These are phyloP conservation scores for Pseudophaeomoniella oleicola DNA, from an alignment of 2,329 filamentous ascomycete species.

Conservation along the genomic window DNA sequence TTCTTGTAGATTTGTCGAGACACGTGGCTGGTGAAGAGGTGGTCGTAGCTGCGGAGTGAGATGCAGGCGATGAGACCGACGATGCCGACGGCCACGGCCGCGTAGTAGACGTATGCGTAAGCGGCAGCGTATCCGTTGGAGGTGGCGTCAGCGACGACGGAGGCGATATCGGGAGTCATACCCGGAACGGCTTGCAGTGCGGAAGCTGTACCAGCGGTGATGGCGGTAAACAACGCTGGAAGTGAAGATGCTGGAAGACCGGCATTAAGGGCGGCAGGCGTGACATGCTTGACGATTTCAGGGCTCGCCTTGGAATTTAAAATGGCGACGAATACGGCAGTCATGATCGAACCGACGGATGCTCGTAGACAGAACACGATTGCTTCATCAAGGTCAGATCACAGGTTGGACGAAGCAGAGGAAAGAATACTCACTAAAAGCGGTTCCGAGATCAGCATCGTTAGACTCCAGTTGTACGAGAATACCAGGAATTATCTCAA, in stretches of 20 bases:
- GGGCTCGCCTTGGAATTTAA: conserved; percentile 20
- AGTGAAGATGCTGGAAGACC: conserved; percentile 22
- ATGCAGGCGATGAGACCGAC: conserved; percentile 8
- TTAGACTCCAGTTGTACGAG: conserved; percentile 5
- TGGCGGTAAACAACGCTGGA: conserved; percentile 17
- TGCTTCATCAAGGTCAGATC: not conserved
- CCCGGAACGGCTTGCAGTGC: conserved; percentile 15
- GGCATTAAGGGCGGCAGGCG: conserved; percentile 18
- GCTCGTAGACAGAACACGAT: conserved; percentile 4
- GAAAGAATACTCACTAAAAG: not conserved
- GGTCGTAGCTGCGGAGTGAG: conserved; percentile 10
- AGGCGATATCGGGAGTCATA: conserved; percentile 18
- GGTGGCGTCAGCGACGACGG: conserved; percentile 18
- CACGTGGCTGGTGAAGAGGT: conserved; percentile 11
- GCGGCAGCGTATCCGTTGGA: conserved; percentile 8
- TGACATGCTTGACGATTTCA: conserved; percentile 20
- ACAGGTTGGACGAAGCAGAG: not conserved
- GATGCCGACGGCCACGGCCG: conserved; percentile 10
- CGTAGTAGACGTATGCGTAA: conserved; percentile 13
- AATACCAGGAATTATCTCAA: conserved; percentile 4
- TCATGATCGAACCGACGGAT: conserved; percentile 10
- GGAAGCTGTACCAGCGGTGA: conserved; percentile 17
- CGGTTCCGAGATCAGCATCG: conserved; percentile 6
- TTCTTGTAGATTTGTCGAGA: conserved; percentile 1
- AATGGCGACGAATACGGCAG: conserved; percentile 15